These are phyloP conservation scores for Poa pratensis DNA, from an alignment of 176 grass and related monocot genomes.

Conservation along the genomic window DNA sequence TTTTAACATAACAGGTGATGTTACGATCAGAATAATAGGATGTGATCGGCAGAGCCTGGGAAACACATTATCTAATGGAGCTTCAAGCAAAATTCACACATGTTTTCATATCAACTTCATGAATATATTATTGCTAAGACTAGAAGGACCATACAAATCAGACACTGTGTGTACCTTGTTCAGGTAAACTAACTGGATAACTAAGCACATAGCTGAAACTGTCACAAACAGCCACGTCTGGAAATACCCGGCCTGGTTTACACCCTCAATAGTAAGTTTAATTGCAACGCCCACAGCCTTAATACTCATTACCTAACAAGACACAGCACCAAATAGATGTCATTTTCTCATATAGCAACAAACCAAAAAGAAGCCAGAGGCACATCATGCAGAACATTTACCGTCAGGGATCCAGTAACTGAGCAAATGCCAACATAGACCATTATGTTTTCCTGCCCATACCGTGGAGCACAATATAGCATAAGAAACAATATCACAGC, in stretches of 20 bases:
- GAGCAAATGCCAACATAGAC: conserved; percentile 95
- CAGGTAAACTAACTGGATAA: conserved; percentile 92
- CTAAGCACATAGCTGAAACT: conserved; percentile 72
- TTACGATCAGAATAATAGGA: background rate
- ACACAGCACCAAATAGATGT: conserved; percentile 18
- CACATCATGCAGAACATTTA: conserved; percentile 43
- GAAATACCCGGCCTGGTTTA: conserved; percentile 87
- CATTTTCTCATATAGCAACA: conserved; percentile 26
- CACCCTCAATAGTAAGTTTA: conserved; percentile 88
- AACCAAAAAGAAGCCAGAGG: background rate
- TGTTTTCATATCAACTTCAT: background rate
- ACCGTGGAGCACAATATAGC: conserved; percentile 77
- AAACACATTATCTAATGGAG: background rate
- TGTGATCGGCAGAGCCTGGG: background rate
- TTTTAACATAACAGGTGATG: background rate
- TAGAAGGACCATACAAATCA: background rate
- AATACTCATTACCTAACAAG: conserved; percentile 90
- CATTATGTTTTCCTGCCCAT: conserved; percentile 92
- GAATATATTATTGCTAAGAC: background rate
- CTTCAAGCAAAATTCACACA: background rate
- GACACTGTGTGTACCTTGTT: conserved; percentile 70
- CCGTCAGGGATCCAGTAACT: conserved; percentile 86
- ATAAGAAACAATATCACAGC: conserved; percentile 81
- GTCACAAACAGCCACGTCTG: conserved; percentile 92
- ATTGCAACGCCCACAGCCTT: conserved; percentile 92